phyloP scores from a whole-genome alignment of 140 eudicot genomes.

The Erigeron philadelphicus region DNA sequence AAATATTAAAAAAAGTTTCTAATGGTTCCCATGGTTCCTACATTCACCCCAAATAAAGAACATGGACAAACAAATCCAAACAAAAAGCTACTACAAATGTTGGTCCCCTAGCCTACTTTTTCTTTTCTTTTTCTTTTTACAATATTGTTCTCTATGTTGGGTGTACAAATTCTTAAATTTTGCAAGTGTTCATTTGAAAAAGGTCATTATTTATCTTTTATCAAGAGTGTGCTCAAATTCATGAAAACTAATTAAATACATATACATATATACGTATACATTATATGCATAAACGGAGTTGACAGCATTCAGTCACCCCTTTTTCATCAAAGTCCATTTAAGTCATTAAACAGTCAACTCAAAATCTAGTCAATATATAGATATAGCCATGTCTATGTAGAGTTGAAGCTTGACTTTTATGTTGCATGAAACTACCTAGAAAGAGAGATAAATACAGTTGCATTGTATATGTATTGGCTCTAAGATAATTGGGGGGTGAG shows the following conservation, averaged over 20 bases:
- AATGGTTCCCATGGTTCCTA: constrained; percentile 49
- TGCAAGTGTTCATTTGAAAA: constrained; percentile 28
- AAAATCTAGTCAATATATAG: constrained; percentile 4
- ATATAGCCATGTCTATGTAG: constrained; percentile 14
- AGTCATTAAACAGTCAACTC: constrained; percentile 26
- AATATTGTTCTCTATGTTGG: not conserved
- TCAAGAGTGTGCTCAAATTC: constrained; percentile 15
- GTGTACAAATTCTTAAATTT: constrained; percentile 19
- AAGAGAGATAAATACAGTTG: too few relatives aligned
- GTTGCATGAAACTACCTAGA: too few relatives aligned
- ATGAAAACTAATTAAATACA: constrained; percentile 7
- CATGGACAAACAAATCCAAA: constrained; percentile 34
- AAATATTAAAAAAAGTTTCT: constrained; percentile 20
- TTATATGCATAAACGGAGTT: not conserved
- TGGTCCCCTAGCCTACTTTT: constrained; percentile 28
- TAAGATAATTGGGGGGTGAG: constrained; percentile 4
- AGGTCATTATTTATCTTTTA: constrained; percentile 22
- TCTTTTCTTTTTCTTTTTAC: constrained; percentile 18
- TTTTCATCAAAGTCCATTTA: too few relatives aligned
- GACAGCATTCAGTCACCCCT: too few relatives aligned
- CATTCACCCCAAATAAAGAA: constrained; percentile 42
- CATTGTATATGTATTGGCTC: not conserved
- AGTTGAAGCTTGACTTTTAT: not conserved
- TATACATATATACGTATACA: not conserved
- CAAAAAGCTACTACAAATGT: constrained; percentile 28